These are phyloP conservation scores for Skeletonema menzelii DNA, from an alignment of 108 stramenopile genomes.

Conservation along the genomic window DNA sequence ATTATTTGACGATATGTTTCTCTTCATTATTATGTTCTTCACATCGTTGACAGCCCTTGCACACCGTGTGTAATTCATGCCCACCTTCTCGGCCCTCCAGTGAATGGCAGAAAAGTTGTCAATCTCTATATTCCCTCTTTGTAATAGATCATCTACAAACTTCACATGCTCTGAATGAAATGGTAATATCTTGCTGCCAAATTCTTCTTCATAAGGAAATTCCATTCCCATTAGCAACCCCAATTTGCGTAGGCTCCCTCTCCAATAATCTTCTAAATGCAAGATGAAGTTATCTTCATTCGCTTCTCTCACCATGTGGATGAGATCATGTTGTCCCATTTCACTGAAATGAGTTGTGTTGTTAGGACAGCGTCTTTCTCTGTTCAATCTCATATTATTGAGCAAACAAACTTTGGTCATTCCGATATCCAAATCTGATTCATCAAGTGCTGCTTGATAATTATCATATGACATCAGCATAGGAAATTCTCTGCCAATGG, in stretches of 20 bases:
- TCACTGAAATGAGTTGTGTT: neutral
- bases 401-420: neutral
- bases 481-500: neutral
- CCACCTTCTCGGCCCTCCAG: neutral
- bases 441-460: neutral
- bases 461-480: neutral
- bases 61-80: conserved; percentile 2
- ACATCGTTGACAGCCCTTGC: neutral
- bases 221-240: neutral
- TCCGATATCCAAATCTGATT: neutral
- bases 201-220: neutral
- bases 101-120: conserved; percentile 7
- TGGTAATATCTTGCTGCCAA: neutral
- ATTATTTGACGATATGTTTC: neutral
- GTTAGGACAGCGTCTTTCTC: neutral
- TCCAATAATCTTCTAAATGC: conserved; percentile 5
- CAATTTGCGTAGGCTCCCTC: neutral
- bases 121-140: neutral
- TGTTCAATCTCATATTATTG: neutral
- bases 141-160: neutral
- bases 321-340: neutral
- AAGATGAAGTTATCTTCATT: neutral
- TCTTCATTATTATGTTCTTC: neutral
- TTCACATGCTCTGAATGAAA: neutral
- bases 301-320: neutral